Percentiles rank a stretch among this genome's conserved stretches.
Evolutionary conservation across 2,329 filamentous ascomycete genomes (phyloP).

Genomic region (Parafenestella ontariensis): DNA sequence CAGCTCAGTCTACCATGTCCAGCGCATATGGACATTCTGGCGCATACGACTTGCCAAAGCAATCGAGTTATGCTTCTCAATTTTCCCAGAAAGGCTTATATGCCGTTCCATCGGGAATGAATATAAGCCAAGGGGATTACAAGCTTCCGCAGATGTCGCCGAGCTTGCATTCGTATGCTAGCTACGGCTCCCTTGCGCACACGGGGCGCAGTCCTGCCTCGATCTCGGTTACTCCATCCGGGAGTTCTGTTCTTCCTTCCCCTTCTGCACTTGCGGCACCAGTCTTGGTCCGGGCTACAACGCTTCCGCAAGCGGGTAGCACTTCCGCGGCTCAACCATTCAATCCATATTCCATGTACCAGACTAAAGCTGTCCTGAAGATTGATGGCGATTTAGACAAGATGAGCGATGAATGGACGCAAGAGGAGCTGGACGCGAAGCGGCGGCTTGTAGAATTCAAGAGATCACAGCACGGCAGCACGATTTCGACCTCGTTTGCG

Average conservation of each 20-base stretch:
- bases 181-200: conserved; percentile 55
- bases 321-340: conserved; percentile 57
- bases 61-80: conserved; percentile 38
- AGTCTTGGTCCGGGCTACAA: conserved; percentile 71
- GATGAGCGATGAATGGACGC: conserved; percentile 84
- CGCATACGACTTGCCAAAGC: conserved; percentile 49
- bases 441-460: conserved; percentile 88
- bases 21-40: conserved; percentile 45
- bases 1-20: conserved; percentile 46
- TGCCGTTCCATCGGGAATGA: conserved; percentile 39
- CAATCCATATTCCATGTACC: conserved; percentile 82
- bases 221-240: conserved; percentile 44
- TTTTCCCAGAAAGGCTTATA: conserved; percentile 46
- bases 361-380: conserved; percentile 80
- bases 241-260: conserved; percentile 53
- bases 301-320: conserved; percentile 62
- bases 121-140: conserved; percentile 36
- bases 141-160: conserved; percentile 47
- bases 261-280: conserved; percentile 59
- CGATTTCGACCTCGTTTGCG: conserved; percentile 80
- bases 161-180: conserved; percentile 44
- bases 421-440: conserved; percentile 79
- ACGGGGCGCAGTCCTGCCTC: conserved; percentile 54
- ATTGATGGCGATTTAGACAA: conserved; percentile 83
- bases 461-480: conserved; percentile 80